Evolutionary conservation across 305 asterid species (phyloP), one percentile per base, ranked within the genome.

Genomic region (Withania somnifera): DNA sequence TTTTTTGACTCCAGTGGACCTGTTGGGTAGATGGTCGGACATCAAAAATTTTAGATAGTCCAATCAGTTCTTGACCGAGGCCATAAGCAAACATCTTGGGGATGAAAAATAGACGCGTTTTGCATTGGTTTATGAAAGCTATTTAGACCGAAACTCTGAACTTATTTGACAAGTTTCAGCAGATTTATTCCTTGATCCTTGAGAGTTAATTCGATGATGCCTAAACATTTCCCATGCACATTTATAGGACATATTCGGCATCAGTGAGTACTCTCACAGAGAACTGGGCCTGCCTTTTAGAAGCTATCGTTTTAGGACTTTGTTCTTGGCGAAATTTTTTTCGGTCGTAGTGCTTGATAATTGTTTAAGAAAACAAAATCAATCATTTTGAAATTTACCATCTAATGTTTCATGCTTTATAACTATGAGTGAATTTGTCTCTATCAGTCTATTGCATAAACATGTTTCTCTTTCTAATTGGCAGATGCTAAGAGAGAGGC

Each of bases 401-500:
- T 71, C 22, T 42, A 42, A 28, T 71, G 47, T 3, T 36, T 45
- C 79, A 26, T 75, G 61, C 45, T 75, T 26, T 75, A 50, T 73
- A 45, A 71, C 58, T 69, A 26, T 15, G 11, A 50, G 36, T 50
- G 28, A 5, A 45, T 15, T 26, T 75, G 42, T 26, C 28, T 17
- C 40, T 26, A 75, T 47, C 13, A 7, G 5, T 50, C 24, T 26
- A 50, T 73, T 26, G 26, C 14, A 10, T 50, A 15, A 69, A 69
- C 76, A 71, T 68, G 75, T 54, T 80, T 86, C 36, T 83, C 71
- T 75, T 82, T 85, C 82, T 66, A 66, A 53, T 52, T 66, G 85
- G 87, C 86, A 95, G 99, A 88, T 92, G 90, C 88, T 84, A 91
- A 91, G 66, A 88, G 95, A 86, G 92, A 93, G 88, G 97, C 94